Evolutionary conservation across 495 filamentous ascomycete genomes (phyloP), one percentile per base, ranked within the genome.

Genomic region (Aspergillus baeticus): DNA sequence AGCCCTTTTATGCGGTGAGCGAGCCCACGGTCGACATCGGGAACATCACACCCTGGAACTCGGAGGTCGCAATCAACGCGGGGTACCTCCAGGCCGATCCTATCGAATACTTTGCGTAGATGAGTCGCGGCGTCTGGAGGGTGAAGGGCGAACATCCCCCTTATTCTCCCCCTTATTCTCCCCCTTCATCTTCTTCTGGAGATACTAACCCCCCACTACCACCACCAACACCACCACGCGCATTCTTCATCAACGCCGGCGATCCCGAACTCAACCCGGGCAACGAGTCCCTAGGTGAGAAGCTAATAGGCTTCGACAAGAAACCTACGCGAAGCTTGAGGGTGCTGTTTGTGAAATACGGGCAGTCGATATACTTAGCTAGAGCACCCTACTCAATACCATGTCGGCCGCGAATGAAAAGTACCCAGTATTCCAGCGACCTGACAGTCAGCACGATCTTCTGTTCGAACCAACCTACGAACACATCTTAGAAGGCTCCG

Each of bases 181-280:
- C n/a, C n/a, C n/a, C n/a, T n/a, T n/a, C n/a, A n/a, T n/a, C n/a
- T n/a, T n/a, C n/a, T n/a, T n/a, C n/a, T n/a, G n/a, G n/a, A n/a
- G n/a, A n/a, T n/a, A n/a, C n/a, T n/a, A n/a, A 67, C 51, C 20
- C 56, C 6, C 54, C 69, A 3, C 58, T 0, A 52, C 63, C 4
- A 57, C 59, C 5, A 51, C 50, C 0, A 57, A 63, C n/a, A 7
- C 39, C 60, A 6, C 57, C 66, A 0, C 54, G 65, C 0, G 61
- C 52, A 17, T 72, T 78, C 52, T 80, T 79, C 52, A 61, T 77
- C 31, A 77, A 81, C 58, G 68, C 70, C 23, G 72, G 70, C 55
- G 63, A 61, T 15, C 69, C 71, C 26, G 73, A 78, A 52, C 68
- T 76, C 41, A 73, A 79, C 54, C 72, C 76, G 6, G 57, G 48